Conservation (phyloP, 768 basidiomycete species). For the Lentinula aciculospora region DNA sequence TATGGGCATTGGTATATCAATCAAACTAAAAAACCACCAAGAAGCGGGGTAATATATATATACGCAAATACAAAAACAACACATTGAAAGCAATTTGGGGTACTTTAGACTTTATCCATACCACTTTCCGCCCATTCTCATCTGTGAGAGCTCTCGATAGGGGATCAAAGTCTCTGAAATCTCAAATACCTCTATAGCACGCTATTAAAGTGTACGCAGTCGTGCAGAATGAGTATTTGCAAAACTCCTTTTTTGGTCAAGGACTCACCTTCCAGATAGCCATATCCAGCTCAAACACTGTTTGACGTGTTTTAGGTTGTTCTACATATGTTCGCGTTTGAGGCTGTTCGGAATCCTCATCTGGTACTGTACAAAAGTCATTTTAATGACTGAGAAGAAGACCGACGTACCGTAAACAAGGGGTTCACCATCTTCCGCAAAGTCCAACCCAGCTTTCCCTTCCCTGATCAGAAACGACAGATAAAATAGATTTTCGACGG, state of each 20-base stretch:
- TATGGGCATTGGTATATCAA: too few species aligned
- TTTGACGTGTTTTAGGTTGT: slow-evolving; percentile 66
- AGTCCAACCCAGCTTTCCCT: slow-evolving; percentile 71
- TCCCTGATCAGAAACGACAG: slow-evolving; percentile 89
- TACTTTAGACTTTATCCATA: slow-evolving; percentile 50
- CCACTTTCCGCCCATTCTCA: slow-evolving; percentile 61
- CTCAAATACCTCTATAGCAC: slow-evolving; percentile 82
- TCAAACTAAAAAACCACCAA: too few species aligned
- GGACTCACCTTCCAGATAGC: slow-evolving; percentile 72
- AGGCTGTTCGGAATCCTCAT: neutral
- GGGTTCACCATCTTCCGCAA: slow-evolving; percentile 62
- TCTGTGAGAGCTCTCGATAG: slow-evolving; percentile 54
- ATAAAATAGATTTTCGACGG: slow-evolving; percentile 95
- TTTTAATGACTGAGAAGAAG: neutral
- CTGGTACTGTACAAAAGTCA: neutral
- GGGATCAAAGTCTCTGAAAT: slow-evolving; percentile 77
- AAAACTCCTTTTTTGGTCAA: neutral
- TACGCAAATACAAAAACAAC: too few species aligned
- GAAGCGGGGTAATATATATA: too few species aligned
- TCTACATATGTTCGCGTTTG: slow-evolving; percentile 12
- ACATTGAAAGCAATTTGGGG: too few species aligned
- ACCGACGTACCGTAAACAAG: slow-evolving; percentile 47
- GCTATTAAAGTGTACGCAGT: slow-evolving; percentile 33
- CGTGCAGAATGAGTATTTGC: neutral
- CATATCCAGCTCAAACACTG: slow-evolving; percentile 90